phyloP scores from a whole-genome alignment of 495 filamentous ascomycete genomes.

The Viridothelium virens region DNA sequence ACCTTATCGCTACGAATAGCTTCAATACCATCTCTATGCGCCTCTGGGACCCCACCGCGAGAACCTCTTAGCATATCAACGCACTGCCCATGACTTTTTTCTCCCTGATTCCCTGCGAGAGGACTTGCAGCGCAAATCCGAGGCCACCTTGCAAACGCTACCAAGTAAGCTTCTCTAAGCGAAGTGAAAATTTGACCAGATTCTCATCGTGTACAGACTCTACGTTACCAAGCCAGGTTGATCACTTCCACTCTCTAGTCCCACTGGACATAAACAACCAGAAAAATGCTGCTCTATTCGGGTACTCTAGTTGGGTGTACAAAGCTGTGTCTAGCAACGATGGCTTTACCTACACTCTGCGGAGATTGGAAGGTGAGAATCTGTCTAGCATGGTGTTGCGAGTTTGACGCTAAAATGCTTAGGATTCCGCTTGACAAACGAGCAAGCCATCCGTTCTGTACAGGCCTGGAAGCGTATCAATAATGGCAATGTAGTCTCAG shows the following conservation, averaged over 20 bases:
- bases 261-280: slow-evolving; percentile 76
- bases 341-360: slow-evolving; percentile 73
- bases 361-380: slow-evolving; percentile 63
- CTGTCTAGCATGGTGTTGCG: neutral
- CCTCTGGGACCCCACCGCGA: slow-evolving; percentile 75
- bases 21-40: slow-evolving; percentile 89
- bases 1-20: slow-evolving; percentile 37
- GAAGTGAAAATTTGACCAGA: neutral
- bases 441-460: slow-evolving; percentile 74
- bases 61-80: slow-evolving; percentile 71
- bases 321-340: slow-evolving; percentile 87
- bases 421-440: slow-evolving; percentile 77
- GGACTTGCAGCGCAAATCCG: slow-evolving; percentile 80
- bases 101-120: slow-evolving; percentile 76
- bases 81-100: slow-evolving; percentile 81
- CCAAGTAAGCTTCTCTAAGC: slow-evolving; percentile 51
- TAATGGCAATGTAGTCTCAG: slow-evolving; percentile 73
- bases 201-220: slow-evolving; percentile 43
- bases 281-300: slow-evolving; percentile 68
- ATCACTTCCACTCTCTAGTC: slow-evolving; percentile 83
- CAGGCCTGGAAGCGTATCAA: slow-evolving; percentile 86
- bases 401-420: neutral
- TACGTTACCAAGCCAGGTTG: slow-evolving; percentile 62
- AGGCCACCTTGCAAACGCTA: slow-evolving; percentile 74
- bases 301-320: slow-evolving; percentile 86